Percentiles rank a stretch among this genome's conserved stretches.
Conservation (phyloP, 345 rosid species). For the Physaria fendleri region DNA sequence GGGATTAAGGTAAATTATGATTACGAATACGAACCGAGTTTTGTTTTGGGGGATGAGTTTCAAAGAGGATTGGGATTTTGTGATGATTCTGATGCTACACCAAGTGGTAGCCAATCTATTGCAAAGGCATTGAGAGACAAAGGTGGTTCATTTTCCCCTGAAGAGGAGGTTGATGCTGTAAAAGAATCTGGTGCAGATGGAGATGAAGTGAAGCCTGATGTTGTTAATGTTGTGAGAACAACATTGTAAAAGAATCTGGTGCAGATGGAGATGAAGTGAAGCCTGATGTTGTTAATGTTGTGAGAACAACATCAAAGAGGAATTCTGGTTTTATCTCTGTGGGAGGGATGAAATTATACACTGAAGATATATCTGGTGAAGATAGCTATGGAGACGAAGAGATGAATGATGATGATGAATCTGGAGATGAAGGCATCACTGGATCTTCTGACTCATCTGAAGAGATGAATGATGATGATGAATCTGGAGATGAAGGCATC, state of each 20-base stretch:
- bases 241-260: no score
- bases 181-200: conserved; percentile 24
- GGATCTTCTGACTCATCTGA: conserved; percentile 42
- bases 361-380: conserved; percentile 65
- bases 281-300: no score
- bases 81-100: conserved; percentile 46
- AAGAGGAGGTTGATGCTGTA: conserved; percentile 34
- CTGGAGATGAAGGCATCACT: conserved; percentile 31
- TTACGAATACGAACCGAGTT: conserved; percentile 55
- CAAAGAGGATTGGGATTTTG: conserved; percentile 61
- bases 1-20: conserved; percentile 28
- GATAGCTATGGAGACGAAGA: conserved; percentile 40
- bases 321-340: conserved; percentile 71
- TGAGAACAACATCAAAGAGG: conserved; percentile 34
- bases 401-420: conserved; percentile 33
- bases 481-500: conserved; percentile 30
- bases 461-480: no score
- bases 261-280: no score
- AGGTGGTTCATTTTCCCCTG: conserved; percentile 29
- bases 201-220: conserved; percentile 33
- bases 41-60: conserved; percentile 51
- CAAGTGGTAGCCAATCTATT: conserved; percentile 39
- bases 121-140: conserved; percentile 38
- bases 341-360: conserved; percentile 66
- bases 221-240: no score